A percentile compares a stretch with the other conserved stretches of the same genome.
Conservation (phyloP, 495 filamentous ascomycete species). For the Bathelium albidoporum region DNA sequence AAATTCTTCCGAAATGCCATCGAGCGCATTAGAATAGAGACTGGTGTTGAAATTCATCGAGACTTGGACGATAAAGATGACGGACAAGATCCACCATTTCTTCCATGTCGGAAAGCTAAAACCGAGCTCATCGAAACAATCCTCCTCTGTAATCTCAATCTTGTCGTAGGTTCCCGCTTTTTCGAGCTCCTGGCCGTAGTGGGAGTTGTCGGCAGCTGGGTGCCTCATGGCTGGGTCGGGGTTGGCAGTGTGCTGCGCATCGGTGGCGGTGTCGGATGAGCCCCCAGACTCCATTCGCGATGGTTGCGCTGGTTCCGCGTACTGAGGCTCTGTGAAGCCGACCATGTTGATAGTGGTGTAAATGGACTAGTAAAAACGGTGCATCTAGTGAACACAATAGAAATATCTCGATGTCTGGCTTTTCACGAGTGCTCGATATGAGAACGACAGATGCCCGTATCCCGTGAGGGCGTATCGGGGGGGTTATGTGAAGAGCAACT, state of each 20-base stretch:
- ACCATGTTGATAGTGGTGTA: neutral
- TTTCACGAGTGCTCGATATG: neutral
- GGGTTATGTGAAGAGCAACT: neutral
- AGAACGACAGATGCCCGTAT: neutral
- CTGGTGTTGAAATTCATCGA: constrained; percentile 83
- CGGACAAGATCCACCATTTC: constrained; percentile 64
- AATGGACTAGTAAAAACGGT: neutral
- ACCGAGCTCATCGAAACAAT: constrained; percentile 55
- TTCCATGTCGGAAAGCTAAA: constrained; percentile 54
- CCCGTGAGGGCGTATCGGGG: neutral
- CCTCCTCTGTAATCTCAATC: constrained; percentile 51
- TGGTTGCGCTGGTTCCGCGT: neutral
- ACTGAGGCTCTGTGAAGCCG: neutral
- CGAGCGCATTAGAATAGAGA: constrained; percentile 57
- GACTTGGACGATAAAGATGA: constrained; percentile 67
- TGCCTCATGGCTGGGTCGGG: neutral
- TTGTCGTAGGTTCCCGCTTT: constrained; percentile 33
- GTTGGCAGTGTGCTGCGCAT: neutral
- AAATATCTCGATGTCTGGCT: neutral
- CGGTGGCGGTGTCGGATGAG: neutral
- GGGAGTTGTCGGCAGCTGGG: neutral
- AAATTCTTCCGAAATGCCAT: constrained; percentile 51
- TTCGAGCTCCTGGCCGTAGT: constrained; percentile 9
- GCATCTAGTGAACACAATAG: neutral
- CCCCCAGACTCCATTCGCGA: neutral